These are phyloP conservation scores for Trichoderma parareesei DNA, from an alignment of 495 filamentous ascomycete species.

Conservation along the genomic window DNA sequence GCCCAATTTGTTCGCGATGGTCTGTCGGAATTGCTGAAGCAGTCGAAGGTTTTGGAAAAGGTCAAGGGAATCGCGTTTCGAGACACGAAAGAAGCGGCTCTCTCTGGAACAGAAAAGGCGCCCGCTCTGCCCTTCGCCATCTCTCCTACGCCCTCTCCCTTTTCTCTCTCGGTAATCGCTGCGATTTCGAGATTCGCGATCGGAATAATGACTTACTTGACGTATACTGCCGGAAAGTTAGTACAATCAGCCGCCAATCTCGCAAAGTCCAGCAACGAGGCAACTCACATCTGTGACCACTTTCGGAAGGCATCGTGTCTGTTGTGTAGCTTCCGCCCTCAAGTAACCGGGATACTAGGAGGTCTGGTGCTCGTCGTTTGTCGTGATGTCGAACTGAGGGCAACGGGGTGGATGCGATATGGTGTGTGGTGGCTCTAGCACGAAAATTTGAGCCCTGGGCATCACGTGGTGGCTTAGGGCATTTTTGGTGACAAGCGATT, in stretches of 20 bases:
- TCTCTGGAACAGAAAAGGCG: not conserved
- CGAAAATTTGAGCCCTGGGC: slow-evolving; percentile 17
- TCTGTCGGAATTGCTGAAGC: not conserved
- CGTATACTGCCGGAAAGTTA: slow-evolving; percentile 60
- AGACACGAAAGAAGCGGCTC: not conserved
- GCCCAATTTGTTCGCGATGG: slow-evolving; percentile 12
- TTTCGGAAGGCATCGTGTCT: slow-evolving; percentile 74
- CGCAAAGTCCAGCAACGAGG: slow-evolving; percentile 4
- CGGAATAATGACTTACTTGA: slow-evolving; percentile 63
- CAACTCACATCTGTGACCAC: slow-evolving; percentile 76
- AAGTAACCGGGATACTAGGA: slow-evolving; percentile 24
- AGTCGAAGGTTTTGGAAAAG: not conserved
- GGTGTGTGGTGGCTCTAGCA: slow-evolving; percentile 28
- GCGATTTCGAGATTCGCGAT: slow-evolving; percentile 10
- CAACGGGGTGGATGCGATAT: slow-evolving; percentile 19
- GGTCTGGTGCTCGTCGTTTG: slow-evolving; percentile 11
- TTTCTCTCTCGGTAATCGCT: not conserved
- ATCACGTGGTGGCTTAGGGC: slow-evolving; percentile 12
- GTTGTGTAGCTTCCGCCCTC: slow-evolving; percentile 25
- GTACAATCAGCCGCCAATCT: slow-evolving; percentile 17
- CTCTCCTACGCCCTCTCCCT: not conserved
- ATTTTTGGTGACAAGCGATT: not conserved
- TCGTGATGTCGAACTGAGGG: slow-evolving; percentile 16
- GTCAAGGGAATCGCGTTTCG: not conserved
- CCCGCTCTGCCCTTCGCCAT: not conserved